Evolutionary conservation across 495 filamentous ascomycete genomes (phyloP).

Genomic region (Penicillium daleae): DNA sequence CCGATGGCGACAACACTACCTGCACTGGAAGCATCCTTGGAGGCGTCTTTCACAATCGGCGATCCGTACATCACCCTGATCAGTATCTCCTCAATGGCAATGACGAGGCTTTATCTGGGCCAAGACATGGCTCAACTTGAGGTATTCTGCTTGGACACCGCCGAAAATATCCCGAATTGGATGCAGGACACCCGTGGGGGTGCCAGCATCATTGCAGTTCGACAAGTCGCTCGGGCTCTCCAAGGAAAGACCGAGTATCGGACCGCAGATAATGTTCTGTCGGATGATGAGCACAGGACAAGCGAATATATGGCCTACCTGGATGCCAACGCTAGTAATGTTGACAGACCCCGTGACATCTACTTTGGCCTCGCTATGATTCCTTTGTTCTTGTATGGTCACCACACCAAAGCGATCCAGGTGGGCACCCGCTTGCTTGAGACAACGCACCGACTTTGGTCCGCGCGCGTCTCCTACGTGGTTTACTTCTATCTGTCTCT

Average conservation of each 20-base stretch:
- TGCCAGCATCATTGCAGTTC: slow-evolving; percentile 66
- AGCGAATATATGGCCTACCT: slow-evolving; percentile 63
- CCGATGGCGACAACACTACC: slow-evolving; percentile 63
- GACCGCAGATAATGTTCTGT: slow-evolving; percentile 62
- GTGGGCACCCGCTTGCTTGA: slow-evolving; percentile 65
- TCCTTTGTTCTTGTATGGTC: slow-evolving; percentile 74
- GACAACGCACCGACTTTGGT: slow-evolving; percentile 68
- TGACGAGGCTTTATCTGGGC: slow-evolving; percentile 71
- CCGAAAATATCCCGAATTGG: slow-evolving; percentile 79
- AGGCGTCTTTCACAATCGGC: slow-evolving; percentile 69
- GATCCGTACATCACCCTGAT: slow-evolving; percentile 77
- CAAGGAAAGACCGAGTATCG: slow-evolving; percentile 78
- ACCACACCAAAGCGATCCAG: slow-evolving; percentile 68
- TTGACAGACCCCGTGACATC: slow-evolving; percentile 64
- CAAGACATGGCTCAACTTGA: slow-evolving; percentile 79
- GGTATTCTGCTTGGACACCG: slow-evolving; percentile 68
- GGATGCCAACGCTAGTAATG: slow-evolving; percentile 52
- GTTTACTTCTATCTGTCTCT: slow-evolving; percentile 72
- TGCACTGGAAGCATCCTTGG: slow-evolving; percentile 68
- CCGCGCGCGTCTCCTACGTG: slow-evolving; percentile 66
- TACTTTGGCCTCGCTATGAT: slow-evolving; percentile 76
- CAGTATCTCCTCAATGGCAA: slow-evolving; percentile 71
- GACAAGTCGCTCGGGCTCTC: slow-evolving; percentile 74
- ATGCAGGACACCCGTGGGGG: slow-evolving; percentile 77
- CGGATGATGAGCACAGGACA: slow-evolving; percentile 70